A percentile compares a stretch with the other conserved stretches of the same genome.
Conservation (phyloP, 345 rosid genomes). For the Boechera divaricarpa region DNA sequence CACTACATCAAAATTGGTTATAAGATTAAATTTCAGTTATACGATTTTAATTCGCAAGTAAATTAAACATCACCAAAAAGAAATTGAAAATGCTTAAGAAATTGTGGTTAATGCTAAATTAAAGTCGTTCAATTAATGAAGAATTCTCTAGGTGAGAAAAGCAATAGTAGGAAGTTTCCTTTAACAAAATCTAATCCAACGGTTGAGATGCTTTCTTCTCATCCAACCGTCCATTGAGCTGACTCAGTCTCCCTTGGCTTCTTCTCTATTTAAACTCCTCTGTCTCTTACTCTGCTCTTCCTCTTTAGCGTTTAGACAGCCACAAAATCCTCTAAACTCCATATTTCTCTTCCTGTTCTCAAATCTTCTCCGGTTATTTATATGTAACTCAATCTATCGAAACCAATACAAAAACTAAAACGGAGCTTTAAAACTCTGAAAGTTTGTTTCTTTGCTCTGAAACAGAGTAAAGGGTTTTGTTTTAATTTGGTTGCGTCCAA, state of each 20-base stretch:
- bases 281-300: constrained; percentile 31
- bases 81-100: neutral
- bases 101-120: constrained; percentile 11
- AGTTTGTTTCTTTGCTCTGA: neutral
- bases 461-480: neutral
- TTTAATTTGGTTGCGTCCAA: neutral
- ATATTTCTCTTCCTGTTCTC: neutral
- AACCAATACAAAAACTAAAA: neutral
- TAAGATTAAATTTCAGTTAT: neutral
- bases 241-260: constrained; percentile 34
- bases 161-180: neutral
- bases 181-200: constrained; percentile 30
- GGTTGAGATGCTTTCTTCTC: neutral
- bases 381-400: neutral
- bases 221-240: constrained; percentile 34
- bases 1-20: neutral
- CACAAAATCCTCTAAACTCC: constrained; percentile 21
- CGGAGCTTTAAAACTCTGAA: constrained; percentile 26
- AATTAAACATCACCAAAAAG: neutral
- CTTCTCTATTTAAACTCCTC: constrained; percentile 41
- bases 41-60: neutral
- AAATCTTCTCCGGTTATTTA: neutral
- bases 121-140: constrained; percentile 21
- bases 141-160: constrained; percentile 31
- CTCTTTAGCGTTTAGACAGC: constrained; percentile 34